Percentiles rank a stretch among this genome's conserved stretches.
Conservation (phyloP, 495 filamentous ascomycete species). For the Talaromyces stipitatus region DNA sequence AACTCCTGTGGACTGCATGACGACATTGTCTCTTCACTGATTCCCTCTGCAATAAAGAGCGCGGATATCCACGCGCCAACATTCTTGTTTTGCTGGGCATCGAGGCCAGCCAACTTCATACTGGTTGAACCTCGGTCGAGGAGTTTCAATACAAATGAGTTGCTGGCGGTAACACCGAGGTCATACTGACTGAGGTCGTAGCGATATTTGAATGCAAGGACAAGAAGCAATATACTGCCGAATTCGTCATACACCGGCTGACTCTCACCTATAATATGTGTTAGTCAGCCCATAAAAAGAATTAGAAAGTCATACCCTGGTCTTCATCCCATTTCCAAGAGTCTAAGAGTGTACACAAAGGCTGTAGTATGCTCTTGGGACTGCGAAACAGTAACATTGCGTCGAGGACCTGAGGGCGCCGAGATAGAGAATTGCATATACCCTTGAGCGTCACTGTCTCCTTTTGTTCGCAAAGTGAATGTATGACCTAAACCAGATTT, state of each 20-base stretch:
- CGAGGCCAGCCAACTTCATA: conserved; percentile 57
- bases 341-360: conserved; percentile 78
- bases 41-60: conserved; percentile 76
- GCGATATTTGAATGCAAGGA: conserved; percentile 76
- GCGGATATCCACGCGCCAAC: conserved; percentile 80
- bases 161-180: conserved; percentile 48
- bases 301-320: conserved; percentile 38
- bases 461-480: conserved; percentile 66
- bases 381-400: conserved; percentile 81
- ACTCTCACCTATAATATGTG: conserved; percentile 58
- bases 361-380: conserved; percentile 65
- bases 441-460: conserved; percentile 88
- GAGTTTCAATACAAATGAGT: conserved; percentile 77
- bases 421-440: conserved; percentile 71
- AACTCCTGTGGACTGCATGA: conserved; percentile 90
- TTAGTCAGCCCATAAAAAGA: background rate
- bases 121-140: conserved; percentile 55
- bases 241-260: conserved; percentile 98
- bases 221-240: conserved; percentile 74
- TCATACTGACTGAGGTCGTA: conserved; percentile 67
- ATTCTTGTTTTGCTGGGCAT: conserved; percentile 65
- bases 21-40: conserved; percentile 84
- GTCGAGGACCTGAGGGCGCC: conserved; percentile 72
- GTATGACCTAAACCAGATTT: conserved; percentile 53
- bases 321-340: conserved; percentile 92